Base-by-base conservation (phyloP, 2,329 filamentous ascomycete genomes). In the Aspergillus brasiliensis region DNA sequence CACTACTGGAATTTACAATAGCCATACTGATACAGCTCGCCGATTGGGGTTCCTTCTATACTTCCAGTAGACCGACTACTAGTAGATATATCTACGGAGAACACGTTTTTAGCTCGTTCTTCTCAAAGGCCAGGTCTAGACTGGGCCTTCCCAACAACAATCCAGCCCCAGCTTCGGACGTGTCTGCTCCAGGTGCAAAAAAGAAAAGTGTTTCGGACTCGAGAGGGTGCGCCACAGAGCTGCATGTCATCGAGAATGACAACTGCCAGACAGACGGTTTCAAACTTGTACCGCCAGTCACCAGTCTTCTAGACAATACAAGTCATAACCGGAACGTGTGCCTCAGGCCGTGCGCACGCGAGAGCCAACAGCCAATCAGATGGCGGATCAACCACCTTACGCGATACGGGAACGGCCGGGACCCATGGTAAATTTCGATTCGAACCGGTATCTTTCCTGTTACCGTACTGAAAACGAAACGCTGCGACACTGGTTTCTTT, bases 341-440 rank as follows among this genome's bases (percentile, higher is more conserved):
- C 63, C 62, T 65, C 51, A 64, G 67, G 62, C 65, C 55, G 56
- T 62, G 40, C 46, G 40, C 37, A 57, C 53, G 47, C 51, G 13
- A 62, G 60, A 34, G 46, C 46, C 23, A 15, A 17, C 27, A n/a
- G 27, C 63, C 51, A 56, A 55, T 58, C 58, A 69, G 67, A 68
- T 63, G 57, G 67, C 64, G 63, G 57, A 37, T 48, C 48, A 60
- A 55, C 58, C 61, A 65, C 74, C 70, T 74, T 75, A 75, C 73
- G 73, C 70, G 72, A 75, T 73, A 65, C 73, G 74, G 75, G 69
- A 76, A 71, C 69, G 73, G 61, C 64, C 73, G 74, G 75, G 68
- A 75, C 72, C 65, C 74, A 73, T 72, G 69, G 56, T 62, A 67
- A 71, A 70, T 69, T 66, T 56, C 57, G 51, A 55, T 57, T 37